Evolutionary conservation across 495 filamentous ascomycete genomes (phyloP).

Genomic region (Penicillium canariense): DNA sequence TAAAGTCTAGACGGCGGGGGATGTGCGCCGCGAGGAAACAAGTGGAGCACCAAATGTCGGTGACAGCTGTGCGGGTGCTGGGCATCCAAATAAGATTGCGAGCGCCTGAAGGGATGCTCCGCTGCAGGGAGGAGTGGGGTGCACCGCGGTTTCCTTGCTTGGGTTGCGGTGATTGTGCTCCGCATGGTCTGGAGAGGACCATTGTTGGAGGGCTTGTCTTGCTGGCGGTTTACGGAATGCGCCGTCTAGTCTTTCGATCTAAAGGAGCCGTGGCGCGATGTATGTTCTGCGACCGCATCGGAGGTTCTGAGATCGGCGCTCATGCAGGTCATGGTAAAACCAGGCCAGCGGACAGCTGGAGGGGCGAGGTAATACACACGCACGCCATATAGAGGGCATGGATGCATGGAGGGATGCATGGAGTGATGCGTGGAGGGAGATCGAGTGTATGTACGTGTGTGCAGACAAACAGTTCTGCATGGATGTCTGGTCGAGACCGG

Average conservation of each 20-base stretch:
- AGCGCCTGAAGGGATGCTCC: too few relatives aligned
- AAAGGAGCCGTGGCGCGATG: background rate
- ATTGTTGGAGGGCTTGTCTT: too few relatives aligned
- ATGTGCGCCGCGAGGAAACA: background rate
- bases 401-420: too few relatives aligned
- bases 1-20: background rate
- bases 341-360: background rate
- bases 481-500: background rate
- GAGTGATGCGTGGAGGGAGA: too few relatives aligned
- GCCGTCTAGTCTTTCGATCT: too few relatives aligned
- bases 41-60: background rate
- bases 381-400: background rate
- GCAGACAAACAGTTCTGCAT: background rate
- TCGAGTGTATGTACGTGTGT: background rate
- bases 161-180: too few relatives aligned
- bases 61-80: background rate
- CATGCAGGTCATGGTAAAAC: background rate
- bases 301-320: background rate
- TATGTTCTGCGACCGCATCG: slow-evolving; percentile 1
- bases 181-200: too few relatives aligned
- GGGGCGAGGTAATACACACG: background rate
- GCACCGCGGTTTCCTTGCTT: background rate
- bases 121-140: background rate
- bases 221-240: too few relatives aligned
- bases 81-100: background rate